Evolutionary conservation across 495 filamentous ascomycete genomes (phyloP).

Genomic region (Monascus purpureus): DNA sequence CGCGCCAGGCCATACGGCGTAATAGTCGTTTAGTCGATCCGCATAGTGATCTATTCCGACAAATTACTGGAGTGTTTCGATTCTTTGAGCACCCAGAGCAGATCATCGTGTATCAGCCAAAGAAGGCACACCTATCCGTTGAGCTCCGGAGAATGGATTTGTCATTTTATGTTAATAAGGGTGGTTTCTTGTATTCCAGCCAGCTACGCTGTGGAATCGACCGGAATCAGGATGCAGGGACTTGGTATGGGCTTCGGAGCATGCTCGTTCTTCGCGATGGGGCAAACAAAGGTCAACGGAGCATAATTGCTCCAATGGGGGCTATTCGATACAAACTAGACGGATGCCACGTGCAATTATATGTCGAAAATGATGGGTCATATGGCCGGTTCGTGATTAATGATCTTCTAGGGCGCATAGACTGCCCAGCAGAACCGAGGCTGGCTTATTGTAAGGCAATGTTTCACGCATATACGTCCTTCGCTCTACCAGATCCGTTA

Average conservation of each 20-base stretch:
- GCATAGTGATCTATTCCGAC: constrained; percentile 10
- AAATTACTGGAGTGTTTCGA: constrained; percentile 17
- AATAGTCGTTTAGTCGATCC: constrained; percentile 16
- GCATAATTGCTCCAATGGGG: constrained; percentile 35
- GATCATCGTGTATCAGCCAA: constrained; percentile 21
- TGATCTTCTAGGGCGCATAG: constrained; percentile 28
- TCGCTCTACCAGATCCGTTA: constrained; percentile 40
- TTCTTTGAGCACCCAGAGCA: constrained; percentile 18
- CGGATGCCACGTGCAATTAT: constrained; percentile 25
- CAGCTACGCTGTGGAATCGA: constrained; percentile 36
- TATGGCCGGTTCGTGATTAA: constrained; percentile 35
- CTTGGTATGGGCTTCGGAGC: constrained; percentile 38
- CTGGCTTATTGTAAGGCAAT: constrained; percentile 36
- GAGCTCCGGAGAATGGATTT: constrained; percentile 37
- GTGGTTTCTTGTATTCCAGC: constrained; percentile 9
- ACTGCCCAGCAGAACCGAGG: constrained; percentile 32
- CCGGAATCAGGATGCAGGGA: constrained; percentile 33
- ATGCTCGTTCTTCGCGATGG: constrained; percentile 36
- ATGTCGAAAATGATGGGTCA: constrained; percentile 16
- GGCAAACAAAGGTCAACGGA: constrained; percentile 21
- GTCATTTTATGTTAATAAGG: constrained; percentile 26
- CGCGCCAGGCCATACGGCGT: constrained; percentile 8
- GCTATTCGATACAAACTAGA: constrained; percentile 7
- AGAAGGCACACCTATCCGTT: constrained; percentile 12
- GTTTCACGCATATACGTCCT: constrained; percentile 46